phyloP scores from a whole-genome alignment of 2,329 filamentous ascomycete genomes.

The Exophiala bonariae region DNA sequence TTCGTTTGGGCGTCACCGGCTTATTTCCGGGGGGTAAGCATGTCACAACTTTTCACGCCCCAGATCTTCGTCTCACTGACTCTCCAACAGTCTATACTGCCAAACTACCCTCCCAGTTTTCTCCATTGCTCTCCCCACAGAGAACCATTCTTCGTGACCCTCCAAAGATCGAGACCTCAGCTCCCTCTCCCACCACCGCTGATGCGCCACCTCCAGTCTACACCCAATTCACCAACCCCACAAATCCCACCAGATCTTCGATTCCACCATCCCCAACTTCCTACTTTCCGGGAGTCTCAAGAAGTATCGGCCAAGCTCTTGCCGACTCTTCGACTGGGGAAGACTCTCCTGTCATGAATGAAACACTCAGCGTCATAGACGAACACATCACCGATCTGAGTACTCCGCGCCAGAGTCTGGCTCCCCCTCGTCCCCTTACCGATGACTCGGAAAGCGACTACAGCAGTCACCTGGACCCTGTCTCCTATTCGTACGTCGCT shows the following conservation, averaged over 20 bases:
- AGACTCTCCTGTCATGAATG: constrained; percentile 81
- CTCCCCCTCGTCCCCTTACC: constrained; percentile 28
- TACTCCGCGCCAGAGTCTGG: constrained; percentile 57
- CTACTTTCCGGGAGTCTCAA: constrained; percentile 41
- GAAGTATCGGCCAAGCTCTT: constrained; percentile 47
- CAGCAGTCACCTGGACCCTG: constrained; percentile 73
- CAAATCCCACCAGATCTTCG: constrained; percentile 33
- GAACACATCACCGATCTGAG: constrained; percentile 92
- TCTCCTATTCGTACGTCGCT: constrained; percentile 76
- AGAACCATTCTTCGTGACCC: too few species aligned
- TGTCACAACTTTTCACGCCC: not conserved
- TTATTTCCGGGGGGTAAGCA: constrained; percentile 51
- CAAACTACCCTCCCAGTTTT: constrained; percentile 24
- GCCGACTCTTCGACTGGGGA: constrained; percentile 52
- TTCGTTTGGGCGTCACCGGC: constrained; percentile 42
- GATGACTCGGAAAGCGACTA: constrained; percentile 81
- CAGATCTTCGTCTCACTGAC: constrained; percentile 5
- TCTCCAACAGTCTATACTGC: constrained; percentile 25
- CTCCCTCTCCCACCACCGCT: too few species aligned
- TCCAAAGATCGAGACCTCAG: not conserved
- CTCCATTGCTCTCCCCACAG: not conserved
- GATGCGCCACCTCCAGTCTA: too few species aligned
- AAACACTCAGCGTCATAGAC: constrained; percentile 93
- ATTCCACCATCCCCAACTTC: constrained; percentile 37
- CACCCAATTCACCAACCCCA: constrained; percentile 29